Evolutionary conservation across 225 moss, liverwort and hornwort genomes (phyloP).

Genomic region (Thuidium tamariscinum): DNA sequence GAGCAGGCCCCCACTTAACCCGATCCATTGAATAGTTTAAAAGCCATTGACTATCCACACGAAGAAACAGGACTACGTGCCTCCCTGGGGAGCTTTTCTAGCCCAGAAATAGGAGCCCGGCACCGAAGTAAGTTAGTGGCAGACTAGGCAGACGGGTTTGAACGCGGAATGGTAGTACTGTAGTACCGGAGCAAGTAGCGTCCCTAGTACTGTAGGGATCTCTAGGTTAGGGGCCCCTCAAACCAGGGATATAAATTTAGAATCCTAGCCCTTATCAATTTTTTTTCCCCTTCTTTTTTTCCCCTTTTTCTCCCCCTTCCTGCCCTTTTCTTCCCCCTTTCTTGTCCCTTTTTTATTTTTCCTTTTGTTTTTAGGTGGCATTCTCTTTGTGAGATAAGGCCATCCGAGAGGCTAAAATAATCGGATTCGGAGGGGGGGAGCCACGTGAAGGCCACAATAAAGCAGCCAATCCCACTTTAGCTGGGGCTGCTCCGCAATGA

Average conservation of each 20-base stretch:
- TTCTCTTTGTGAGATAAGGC: constrained; percentile 8
- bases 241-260: background rate
- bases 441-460: constrained; percentile 20
- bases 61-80: background rate
- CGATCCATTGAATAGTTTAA: background rate
- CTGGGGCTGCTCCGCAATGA: background rate
- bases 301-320: background rate
- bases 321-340: no score
- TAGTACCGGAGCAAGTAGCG: no score
- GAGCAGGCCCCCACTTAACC: background rate
- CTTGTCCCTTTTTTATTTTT: no score
- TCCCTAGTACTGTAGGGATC: no score
- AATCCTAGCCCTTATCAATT: background rate
- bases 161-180: background rate
- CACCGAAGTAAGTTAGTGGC: background rate
- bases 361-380: background rate
- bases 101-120: background rate
- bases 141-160: background rate
- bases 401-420: background rate
- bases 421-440: background rate
- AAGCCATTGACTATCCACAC: background rate
- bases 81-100: background rate
- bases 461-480: background rate
- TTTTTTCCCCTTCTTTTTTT: no score
- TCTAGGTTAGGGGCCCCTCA: background rate